Conservation (phyloP, 1,139 yeast genomes). For the Yamadazyma oceani region DNA sequence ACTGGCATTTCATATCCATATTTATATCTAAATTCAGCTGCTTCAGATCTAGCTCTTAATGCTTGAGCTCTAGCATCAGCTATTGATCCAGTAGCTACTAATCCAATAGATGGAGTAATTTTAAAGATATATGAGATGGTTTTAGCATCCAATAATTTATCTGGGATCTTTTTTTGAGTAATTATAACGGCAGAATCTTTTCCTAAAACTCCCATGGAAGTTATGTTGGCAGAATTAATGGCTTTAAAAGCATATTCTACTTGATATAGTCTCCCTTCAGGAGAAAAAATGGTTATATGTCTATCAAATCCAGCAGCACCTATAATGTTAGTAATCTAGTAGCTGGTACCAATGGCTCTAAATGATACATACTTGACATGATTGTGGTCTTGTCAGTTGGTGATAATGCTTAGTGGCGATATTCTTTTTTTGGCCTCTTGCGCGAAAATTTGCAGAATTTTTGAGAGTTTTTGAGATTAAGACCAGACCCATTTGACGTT, state of each 20-base stretch:
- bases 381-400: background rate
- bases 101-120: conserved; percentile 80
- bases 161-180: conserved; percentile 95
- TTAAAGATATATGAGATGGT: conserved; percentile 85
- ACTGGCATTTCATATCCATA: conserved; percentile 98
- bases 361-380: conserved; percentile 11
- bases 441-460: background rate
- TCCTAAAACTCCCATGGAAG: conserved; percentile 85
- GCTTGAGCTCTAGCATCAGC: conserved; percentile 96
- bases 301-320: conserved; percentile 94
- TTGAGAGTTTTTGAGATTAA: background rate
- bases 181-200: conserved; percentile 86
- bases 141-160: conserved; percentile 80
- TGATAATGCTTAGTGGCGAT: conserved; percentile 7
- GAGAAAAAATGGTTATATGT: conserved; percentile 97
- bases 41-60: conserved; percentile 85
- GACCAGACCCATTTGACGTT: too few relatives aligned
- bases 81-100: conserved; percentile 93
- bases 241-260: conserved; percentile 98
- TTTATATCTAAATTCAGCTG: conserved; percentile 90
- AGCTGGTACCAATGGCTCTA: background rate
- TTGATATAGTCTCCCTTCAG: conserved; percentile 96
- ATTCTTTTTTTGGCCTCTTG: background rate
- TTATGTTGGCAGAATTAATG: conserved; percentile 87
- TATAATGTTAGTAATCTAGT: conserved; percentile 22